Conservation (phyloP, 768 basidiomycete species). For the Boletus edulis region DNA sequence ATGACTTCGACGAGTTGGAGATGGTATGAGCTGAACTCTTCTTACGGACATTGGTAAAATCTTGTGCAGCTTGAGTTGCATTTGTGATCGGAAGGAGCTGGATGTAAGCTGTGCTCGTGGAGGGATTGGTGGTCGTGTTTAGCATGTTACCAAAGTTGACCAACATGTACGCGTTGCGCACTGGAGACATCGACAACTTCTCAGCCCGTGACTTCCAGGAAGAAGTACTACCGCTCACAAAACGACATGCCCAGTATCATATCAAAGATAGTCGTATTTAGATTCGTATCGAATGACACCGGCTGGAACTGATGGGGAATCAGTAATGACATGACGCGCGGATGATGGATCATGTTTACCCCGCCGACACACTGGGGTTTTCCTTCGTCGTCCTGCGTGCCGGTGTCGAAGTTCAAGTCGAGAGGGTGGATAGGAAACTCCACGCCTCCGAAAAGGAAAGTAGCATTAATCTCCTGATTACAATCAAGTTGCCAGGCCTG, state of each 20-base stretch:
- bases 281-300: constrained; percentile 44
- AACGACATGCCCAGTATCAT: constrained; percentile 75
- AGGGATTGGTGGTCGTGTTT: constrained; percentile 34
- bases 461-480: constrained; percentile 57
- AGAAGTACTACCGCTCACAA: constrained; percentile 38
- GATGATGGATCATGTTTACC: constrained; percentile 34
- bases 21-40: constrained; percentile 10
- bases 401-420: constrained; percentile 44
- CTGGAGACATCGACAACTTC: constrained; percentile 29
- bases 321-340: not conserved
- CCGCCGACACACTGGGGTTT: constrained; percentile 37
- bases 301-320: constrained; percentile 59
- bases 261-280: constrained; percentile 39
- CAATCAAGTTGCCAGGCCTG: constrained; percentile 64
- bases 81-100: constrained; percentile 61
- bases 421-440: constrained; percentile 64
- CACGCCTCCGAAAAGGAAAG: constrained; percentile 59
- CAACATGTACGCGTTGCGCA: constrained; percentile 62
- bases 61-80: constrained; percentile 35
- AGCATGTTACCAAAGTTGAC: constrained; percentile 67
- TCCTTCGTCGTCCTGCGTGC: constrained; percentile 13
- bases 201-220: not conserved
- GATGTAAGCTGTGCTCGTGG: constrained; percentile 49
- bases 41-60: constrained; percentile 11
- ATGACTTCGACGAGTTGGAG: constrained; percentile 1